Evolutionary conservation across 108 stramenopile species (phyloP).

Genomic region (Pseudonitzschia multiseries): DNA sequence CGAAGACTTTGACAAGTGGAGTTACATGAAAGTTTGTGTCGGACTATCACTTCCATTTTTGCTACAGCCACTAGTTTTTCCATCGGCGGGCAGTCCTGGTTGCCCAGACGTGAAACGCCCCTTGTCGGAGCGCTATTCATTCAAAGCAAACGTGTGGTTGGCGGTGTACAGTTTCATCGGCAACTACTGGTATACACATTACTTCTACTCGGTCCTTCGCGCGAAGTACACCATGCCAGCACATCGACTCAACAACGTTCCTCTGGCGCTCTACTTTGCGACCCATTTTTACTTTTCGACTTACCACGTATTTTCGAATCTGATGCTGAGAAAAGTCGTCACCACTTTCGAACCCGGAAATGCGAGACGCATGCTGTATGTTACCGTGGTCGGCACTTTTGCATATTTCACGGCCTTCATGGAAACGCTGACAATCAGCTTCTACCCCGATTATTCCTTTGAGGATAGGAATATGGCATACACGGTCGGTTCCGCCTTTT

Average conservation of each 20-base stretch:
- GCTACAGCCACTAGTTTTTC: slow-evolving; percentile 80
- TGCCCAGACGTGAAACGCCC: slow-evolving; percentile 75
- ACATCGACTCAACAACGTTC: slow-evolving; percentile 95
- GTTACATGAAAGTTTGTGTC: slow-evolving; percentile 72
- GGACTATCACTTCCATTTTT: slow-evolving; percentile 81
- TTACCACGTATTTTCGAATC: slow-evolving; percentile 94
- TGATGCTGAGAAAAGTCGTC: slow-evolving; percentile 78
- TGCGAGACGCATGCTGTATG: slow-evolving; percentile 50
- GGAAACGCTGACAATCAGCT: slow-evolving; percentile 94
- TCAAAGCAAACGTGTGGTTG: slow-evolving; percentile 93
- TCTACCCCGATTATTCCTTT: slow-evolving; percentile 96
- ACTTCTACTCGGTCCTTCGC: slow-evolving; percentile 96
- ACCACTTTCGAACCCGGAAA: slow-evolving; percentile 47
- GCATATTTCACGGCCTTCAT: slow-evolving; percentile 96
- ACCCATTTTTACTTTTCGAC: slow-evolving; percentile 97
- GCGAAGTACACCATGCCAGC: slow-evolving; percentile 95
- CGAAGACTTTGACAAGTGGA: slow-evolving; percentile 75
- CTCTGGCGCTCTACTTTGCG: slow-evolving; percentile 89
- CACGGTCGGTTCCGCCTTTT: slow-evolving; percentile 80
- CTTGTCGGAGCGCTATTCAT: slow-evolving; percentile 70
- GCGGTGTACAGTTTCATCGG: slow-evolving; percentile 94
- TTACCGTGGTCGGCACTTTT: slow-evolving; percentile 50
- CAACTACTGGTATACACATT: slow-evolving; percentile 96
- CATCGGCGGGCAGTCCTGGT: slow-evolving; percentile 42
- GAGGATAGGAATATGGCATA: slow-evolving; percentile 69